Percentiles rank a stretch among this genome's conserved stretches.
Evolutionary conservation across 768 basidiomycete genomes (phyloP).

Genomic region (Sarcomyxa edulis): DNA sequence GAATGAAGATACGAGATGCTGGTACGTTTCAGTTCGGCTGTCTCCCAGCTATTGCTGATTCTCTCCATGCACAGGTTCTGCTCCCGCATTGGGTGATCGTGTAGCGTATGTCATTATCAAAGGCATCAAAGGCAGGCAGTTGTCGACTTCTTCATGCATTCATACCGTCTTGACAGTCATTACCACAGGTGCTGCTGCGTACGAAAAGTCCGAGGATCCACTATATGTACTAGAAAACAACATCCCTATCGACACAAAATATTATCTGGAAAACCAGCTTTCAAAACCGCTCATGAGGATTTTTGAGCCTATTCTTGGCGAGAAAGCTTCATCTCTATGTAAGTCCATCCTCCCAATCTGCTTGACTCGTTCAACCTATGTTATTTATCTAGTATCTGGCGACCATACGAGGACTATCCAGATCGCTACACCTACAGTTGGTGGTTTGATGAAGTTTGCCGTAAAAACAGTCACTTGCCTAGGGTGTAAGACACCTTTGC

Average conservation of each 20-base stretch:
- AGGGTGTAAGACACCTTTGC: slow-evolving; percentile 89
- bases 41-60: too few relatives aligned
- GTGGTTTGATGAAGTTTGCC: slow-evolving; percentile 98
- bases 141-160: not conserved
- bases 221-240: slow-evolving; percentile 97
- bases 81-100: slow-evolving; percentile 95
- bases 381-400: slow-evolving; percentile 65
- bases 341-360: slow-evolving; percentile 25
- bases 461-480: slow-evolving; percentile 94
- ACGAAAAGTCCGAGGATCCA: slow-evolving; percentile 98
- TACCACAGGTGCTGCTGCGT: slow-evolving; percentile 86
- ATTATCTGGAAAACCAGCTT: slow-evolving; percentile 97
- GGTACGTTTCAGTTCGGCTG: slow-evolving; percentile 34
- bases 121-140: slow-evolving; percentile 73
- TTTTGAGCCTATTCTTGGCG: slow-evolving; percentile 95
- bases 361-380: slow-evolving; percentile 5
- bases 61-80: slow-evolving; percentile 58
- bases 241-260: slow-evolving; percentile 95
- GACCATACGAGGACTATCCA: slow-evolving; percentile 95
- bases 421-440: slow-evolving; percentile 93
- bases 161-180: not conserved
- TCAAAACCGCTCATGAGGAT: slow-evolving; percentile 96
- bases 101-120: slow-evolving; percentile 99
- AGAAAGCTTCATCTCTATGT: slow-evolving; percentile 83
- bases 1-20: slow-evolving; percentile 96